A percentile compares a stretch with the other conserved stretches of the same genome.
These are phyloP conservation scores for Oryza australiensis DNA, from an alignment of 176 grass and related monocot genomes.

Conservation along the genomic window DNA sequence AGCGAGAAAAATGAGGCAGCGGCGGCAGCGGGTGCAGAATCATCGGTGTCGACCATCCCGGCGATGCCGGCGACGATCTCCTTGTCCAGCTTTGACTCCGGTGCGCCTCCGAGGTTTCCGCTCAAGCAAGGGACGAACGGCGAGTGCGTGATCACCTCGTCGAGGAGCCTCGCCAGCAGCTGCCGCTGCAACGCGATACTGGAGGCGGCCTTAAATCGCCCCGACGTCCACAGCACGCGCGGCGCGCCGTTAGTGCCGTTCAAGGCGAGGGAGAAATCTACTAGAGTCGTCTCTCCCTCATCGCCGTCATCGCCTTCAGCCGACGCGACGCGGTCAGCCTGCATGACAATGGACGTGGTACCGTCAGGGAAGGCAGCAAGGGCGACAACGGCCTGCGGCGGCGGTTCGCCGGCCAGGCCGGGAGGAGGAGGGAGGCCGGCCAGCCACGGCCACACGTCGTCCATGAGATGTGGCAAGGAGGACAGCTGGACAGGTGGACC, in stretches of 20 bases:
- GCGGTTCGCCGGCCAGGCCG: not conserved
- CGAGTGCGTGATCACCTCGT: slow-evolving; percentile 53
- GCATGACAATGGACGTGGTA: slow-evolving; percentile 51
- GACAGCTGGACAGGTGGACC: not conserved
- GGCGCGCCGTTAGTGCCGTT: slow-evolving; percentile 23
- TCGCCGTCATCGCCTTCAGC: not conserved
- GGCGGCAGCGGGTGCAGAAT: slow-evolving; percentile 1
- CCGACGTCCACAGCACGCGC: slow-evolving; percentile 62
- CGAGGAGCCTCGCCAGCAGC: slow-evolving; percentile 67
- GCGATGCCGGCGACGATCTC: slow-evolving; percentile 30
- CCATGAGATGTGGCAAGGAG: slow-evolving; percentile 49
- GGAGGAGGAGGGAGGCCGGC: slow-evolving; percentile 27
- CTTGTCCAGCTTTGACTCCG: slow-evolving; percentile 28
- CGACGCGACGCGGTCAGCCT: slow-evolving; percentile 24
- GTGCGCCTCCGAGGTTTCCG: not conserved
- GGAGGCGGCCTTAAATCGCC: slow-evolving; percentile 25
- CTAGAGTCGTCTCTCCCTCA: not conserved
- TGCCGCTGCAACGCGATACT: slow-evolving; percentile 6
- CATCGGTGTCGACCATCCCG: not conserved
- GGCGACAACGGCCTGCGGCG: slow-evolving; percentile 11
- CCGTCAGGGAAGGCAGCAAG: slow-evolving; percentile 45
- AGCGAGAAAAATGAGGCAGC: slow-evolving; percentile 55
- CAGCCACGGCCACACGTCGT: slow-evolving; percentile 78
- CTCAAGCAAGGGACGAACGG: slow-evolving; percentile 41
- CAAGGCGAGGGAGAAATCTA: slow-evolving; percentile 57